Conservation (phyloP, 768 basidiomycete species). For the Lactarius sanguifluus region DNA sequence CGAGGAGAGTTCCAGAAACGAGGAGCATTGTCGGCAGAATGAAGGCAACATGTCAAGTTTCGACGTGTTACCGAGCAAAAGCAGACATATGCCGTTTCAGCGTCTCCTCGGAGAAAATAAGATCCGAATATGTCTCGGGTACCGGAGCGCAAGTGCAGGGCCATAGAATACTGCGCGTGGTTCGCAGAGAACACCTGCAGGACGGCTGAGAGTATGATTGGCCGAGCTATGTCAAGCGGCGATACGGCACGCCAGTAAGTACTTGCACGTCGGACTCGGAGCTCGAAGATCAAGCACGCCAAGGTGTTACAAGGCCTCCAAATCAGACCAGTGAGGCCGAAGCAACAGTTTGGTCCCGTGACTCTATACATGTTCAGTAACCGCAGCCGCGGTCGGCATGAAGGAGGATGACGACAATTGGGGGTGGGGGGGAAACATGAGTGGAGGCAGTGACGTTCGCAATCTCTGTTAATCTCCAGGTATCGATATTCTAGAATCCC, state of each 20-base stretch:
- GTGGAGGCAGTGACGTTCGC: background rate
- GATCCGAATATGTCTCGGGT: background rate
- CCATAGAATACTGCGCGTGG: background rate
- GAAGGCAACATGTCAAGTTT: background rate
- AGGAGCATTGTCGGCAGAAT: background rate
- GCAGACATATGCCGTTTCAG: background rate
- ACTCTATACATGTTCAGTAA: background rate
- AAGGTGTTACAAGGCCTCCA: background rate
- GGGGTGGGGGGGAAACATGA: background rate
- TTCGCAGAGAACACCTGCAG: background rate
- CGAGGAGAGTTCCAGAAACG: background rate
- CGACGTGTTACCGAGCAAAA: background rate
- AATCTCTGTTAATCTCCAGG: background rate
- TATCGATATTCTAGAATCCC: background rate
- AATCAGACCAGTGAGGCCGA: background rate
- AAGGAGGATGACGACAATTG: background rate
- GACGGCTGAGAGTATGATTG: background rate
- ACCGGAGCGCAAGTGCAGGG: background rate
- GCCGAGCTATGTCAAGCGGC: background rate
- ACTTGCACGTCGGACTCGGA: background rate
- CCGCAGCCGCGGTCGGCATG: background rate
- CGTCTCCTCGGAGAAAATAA: background rate
- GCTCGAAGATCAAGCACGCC: background rate
- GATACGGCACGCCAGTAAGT: background rate
- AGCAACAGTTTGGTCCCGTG: background rate